Evolutionary conservation across 2,329 filamentous ascomycete genomes (phyloP).

Genomic region (Colletotrichum limetticola): DNA sequence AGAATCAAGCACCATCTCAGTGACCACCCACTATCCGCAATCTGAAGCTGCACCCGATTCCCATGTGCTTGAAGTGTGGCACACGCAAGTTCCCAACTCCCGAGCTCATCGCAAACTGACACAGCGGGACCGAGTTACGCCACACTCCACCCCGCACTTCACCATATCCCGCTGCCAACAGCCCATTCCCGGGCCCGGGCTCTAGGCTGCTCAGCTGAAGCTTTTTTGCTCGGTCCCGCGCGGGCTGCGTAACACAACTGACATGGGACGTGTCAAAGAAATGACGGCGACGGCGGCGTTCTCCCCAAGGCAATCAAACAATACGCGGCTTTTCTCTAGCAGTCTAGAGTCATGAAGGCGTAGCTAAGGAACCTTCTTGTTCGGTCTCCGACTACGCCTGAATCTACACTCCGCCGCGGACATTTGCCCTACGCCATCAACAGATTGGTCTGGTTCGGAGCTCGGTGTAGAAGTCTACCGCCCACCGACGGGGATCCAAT

Average conservation of each 20-base stretch:
- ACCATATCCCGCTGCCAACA: not conserved
- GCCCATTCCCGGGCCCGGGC: constrained; percentile 12
- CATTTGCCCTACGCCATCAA: not conserved
- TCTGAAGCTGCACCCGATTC: not conserved
- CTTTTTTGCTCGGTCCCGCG: not conserved
- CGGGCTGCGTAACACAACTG: constrained; percentile 18
- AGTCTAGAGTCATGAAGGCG: not conserved
- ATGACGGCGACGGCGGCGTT: too few relatives aligned
- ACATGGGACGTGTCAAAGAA: constrained; percentile 1
- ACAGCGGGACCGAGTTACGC: constrained; percentile 19
- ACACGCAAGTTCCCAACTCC: not conserved
- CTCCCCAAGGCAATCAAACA: not conserved
- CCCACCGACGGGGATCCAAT: constrained; percentile 28
- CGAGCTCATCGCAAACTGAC: constrained; percentile 6
- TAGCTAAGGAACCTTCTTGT: not conserved
- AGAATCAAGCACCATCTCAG: constrained; percentile 3
- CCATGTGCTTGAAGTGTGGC: constrained; percentile 1
- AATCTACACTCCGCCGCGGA: not conserved
- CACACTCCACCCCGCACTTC: not conserved
- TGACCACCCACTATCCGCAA: not conserved
- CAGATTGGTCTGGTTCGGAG: not conserved
- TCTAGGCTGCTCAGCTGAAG: constrained; percentile 7
- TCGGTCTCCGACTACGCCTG: constrained; percentile 9
- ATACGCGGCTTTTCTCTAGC: constrained; percentile 10
- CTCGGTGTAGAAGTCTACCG: constrained; percentile 18